Evolutionary conservation across 2,329 filamentous ascomycete species (phyloP).

Genomic region (Cladosporium sp.): DNA sequence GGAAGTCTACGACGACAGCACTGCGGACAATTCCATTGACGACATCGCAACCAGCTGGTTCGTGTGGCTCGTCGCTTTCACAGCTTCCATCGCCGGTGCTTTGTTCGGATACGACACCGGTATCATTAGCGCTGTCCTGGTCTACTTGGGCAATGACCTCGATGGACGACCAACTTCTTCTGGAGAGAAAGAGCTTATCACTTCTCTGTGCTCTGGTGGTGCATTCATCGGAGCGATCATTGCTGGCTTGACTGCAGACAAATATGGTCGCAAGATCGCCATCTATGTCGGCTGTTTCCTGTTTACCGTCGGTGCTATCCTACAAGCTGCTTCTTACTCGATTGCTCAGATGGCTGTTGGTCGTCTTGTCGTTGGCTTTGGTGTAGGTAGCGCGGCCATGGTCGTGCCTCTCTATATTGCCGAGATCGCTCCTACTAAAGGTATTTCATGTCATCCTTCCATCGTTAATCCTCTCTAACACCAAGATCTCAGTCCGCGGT

Average conservation of each 20-base stretch:
- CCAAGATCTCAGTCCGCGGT: conserved; percentile 43
- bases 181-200: conserved; percentile 36
- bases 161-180: conserved; percentile 27
- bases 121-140: conserved; percentile 36
- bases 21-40: conserved; percentile 18
- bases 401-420: conserved; percentile 58
- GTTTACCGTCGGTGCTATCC: conserved; percentile 29
- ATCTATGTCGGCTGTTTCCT: conserved; percentile 40
- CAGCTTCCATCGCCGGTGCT: conserved; percentile 21
- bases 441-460: neutral
- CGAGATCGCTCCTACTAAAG: conserved; percentile 54
- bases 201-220: conserved; percentile 35
- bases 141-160: conserved; percentile 34
- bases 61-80: conserved; percentile 23
- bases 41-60: conserved; percentile 19
- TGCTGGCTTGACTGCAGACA: conserved; percentile 35
- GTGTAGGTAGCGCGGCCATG: conserved; percentile 49
- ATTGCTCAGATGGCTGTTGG: conserved; percentile 44
- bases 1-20: conserved; percentile 16
- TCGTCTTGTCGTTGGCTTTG: conserved; percentile 49
- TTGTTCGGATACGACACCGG: conserved; percentile 35
- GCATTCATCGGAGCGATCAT: conserved; percentile 36
- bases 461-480: neutral
- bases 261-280: conserved; percentile 34
- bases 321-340: conserved; percentile 22